Base-by-base conservation (phyloP, 164 flowering plant species). In the Akebia trifoliata region DNA sequence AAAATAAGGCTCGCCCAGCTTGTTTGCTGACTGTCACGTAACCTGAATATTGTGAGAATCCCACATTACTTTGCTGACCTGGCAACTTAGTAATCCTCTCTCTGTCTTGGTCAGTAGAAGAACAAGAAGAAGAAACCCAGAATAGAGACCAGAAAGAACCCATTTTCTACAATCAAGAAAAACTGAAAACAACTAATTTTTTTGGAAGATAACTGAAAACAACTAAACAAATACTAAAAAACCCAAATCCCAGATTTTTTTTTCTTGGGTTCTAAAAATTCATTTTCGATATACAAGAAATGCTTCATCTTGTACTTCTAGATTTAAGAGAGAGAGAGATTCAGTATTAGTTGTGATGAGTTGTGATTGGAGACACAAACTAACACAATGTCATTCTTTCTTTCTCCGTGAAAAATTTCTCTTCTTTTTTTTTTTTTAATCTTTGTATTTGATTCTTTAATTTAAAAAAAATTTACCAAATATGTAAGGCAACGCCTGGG, bases 1-100 rank as follows among this genome's bases (percentile, higher is more conserved):
- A 93, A 74, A 93, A 93, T 76, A 93, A 70, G 40, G 95, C 94
- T 59, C 96, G 75, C 54, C 98, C 98, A 14, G 84, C 81, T 28
- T 69, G 21, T 60, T 80, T 35, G 64, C 87, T 72, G 31, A 86
- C 96, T 11, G 94, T 87, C 15, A 93, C 85, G 60, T 90, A 93
- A 6, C 99, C 99, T 1, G 99, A 84, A 35, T 80, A 93, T 75
- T 90, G 97, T 48, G 74, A 56, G 61, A 90, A 90, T 0, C 58
- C 79, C 20, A 81, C 91, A 63, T 85, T 78, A 9, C 21, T 12
- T 14, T 94, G 94, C 61, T 90, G 97, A 18, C 97, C 97, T 21
- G 98, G 98, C 63, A 92, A 73, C 45, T 54, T 59, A 2, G 15
- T 64, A 26, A 93, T 81, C 74, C 77, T 80, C 69, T 90, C 99